Percentiles rank a stretch among this genome's conserved stretches.
phyloP scores from a whole-genome alignment of 2,329 filamentous ascomycete species.

The Trichoderma atroviride region DNA sequence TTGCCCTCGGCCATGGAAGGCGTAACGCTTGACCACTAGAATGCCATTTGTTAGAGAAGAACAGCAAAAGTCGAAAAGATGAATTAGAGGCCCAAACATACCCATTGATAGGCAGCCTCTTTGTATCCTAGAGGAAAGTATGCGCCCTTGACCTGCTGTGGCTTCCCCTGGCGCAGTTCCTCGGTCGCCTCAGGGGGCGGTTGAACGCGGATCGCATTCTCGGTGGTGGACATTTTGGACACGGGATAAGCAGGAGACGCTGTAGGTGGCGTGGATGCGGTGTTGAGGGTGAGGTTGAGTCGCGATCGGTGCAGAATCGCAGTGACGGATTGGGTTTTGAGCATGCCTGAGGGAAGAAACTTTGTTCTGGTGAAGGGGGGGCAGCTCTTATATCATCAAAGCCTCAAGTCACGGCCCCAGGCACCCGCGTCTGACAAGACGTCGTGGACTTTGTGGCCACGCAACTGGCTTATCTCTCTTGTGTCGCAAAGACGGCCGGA shows the following conservation, averaged over 20 bases:
- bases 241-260: conserved; percentile 15
- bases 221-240: conserved; percentile 41
- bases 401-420: not conserved
- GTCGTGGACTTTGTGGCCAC: conserved; percentile 3
- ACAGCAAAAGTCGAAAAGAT: not conserved
- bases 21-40: conserved; percentile 81
- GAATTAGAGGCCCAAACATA: conserved; percentile 45
- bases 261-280: not conserved
- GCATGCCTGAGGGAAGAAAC: conserved; percentile 44
- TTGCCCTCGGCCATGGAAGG: conserved; percentile 83
- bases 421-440: conserved; percentile 21
- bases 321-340: conserved; percentile 47
- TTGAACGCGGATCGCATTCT: conserved; percentile 35
- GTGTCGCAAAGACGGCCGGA: conserved; percentile 22
- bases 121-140: conserved; percentile 90
- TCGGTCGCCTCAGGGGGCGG: conserved; percentile 28
- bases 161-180: conserved; percentile 34
- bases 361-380: not conserved
- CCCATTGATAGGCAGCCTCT: conserved; percentile 90
- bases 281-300: conserved; percentile 37
- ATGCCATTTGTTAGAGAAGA: not conserved
- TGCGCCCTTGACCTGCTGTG: conserved; percentile 36
- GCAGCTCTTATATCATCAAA: conserved; percentile 5
- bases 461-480: conserved; percentile 1
- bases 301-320: conserved; percentile 48